Base-by-base conservation (phyloP, 192 early-diverging fungal genomes). In the Spizellomyces punctatus region DNA sequence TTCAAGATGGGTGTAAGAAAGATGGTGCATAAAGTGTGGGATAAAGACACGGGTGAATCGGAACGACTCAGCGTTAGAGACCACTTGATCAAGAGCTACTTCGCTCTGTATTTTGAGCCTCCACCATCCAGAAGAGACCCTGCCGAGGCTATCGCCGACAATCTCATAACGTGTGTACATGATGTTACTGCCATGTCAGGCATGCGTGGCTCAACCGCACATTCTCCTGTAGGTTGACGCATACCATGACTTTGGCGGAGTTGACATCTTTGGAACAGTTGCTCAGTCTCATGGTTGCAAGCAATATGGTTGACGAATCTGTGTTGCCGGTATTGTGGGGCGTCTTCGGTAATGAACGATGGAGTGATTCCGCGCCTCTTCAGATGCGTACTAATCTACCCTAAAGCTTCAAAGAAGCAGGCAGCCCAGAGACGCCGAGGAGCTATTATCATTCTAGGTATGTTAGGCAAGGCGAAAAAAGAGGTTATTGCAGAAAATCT, bases 11-110 rank as follows among this genome's bases (percentile, higher is more conserved):
- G 96, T 45, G 89, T 98, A 60, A 85, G 89, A 49, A 90, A 87
- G 70, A 99, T 99, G 96, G 85, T 96, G 10, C 96, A 98, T 76
- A 91, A 98, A 55, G 91, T 99, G 19, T 99, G 87, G 87, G 83
- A 85, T 54, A 88, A 86, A 64, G 85, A 87, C 62, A 72, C 77
- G 42, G 73, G 72, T 14, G 75, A 79, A 44, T 71, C 75, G 9
- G 79, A 83, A 50, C 71, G 72, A 10, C 71, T 79, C 8, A 82
- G 82, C 63, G 66, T 86, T n/a, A 57, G 81, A 42, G 81, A 85
- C 12, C 78, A 93, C 64, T 78, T 98, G 45, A 75, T 98, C 16
- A 87, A 89, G 44, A 88, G 91, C 64, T 99, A 93, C 71, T 76
- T 83, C 64, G 83, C 86, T 45, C 78, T 99, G 12, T 95, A 96